Conservation (phyloP, 2,329 filamentous ascomycete genomes). For the Diaporthe helianthi region DNA sequence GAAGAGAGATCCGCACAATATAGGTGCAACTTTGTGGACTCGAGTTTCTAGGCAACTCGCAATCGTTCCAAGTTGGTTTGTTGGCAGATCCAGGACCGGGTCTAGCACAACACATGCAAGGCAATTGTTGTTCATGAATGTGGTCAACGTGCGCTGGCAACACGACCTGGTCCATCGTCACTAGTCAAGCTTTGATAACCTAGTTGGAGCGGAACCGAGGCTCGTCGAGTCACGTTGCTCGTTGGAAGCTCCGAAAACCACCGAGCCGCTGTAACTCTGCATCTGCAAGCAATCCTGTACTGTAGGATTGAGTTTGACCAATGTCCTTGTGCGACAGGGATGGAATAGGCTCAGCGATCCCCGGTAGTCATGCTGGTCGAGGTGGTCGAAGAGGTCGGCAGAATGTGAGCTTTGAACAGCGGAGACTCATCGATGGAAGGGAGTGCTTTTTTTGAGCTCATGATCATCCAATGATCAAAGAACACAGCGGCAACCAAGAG, state of each 20-base stretch:
- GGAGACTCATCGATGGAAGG: not conserved
- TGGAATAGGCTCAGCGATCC: not conserved
- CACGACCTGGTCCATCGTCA: not conserved
- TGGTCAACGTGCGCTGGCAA: not conserved
- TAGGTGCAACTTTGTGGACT: too few species aligned
- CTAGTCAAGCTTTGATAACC: not conserved
- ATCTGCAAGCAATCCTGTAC: not conserved
- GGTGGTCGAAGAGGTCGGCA: not conserved
- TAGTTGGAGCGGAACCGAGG: not conserved
- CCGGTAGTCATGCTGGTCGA: not conserved
- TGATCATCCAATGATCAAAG: constrained; percentile 6
- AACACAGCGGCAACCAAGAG: not conserved
- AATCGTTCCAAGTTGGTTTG: not conserved
- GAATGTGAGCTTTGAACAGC: not conserved
- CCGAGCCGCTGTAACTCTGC: not conserved
- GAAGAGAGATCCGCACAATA: not conserved
- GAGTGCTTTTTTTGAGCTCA: not conserved
- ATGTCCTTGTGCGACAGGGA: not conserved
- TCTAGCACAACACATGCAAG: not conserved
- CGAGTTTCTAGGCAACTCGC: not conserved
- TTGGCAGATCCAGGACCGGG: not conserved
- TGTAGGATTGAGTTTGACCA: not conserved
- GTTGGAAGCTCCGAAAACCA: not conserved
- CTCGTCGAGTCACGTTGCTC: not conserved
- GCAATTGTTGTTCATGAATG: not conserved